Base-by-base conservation (phyloP, 805 yeast species). In the Ogataea ramenticola region DNA sequence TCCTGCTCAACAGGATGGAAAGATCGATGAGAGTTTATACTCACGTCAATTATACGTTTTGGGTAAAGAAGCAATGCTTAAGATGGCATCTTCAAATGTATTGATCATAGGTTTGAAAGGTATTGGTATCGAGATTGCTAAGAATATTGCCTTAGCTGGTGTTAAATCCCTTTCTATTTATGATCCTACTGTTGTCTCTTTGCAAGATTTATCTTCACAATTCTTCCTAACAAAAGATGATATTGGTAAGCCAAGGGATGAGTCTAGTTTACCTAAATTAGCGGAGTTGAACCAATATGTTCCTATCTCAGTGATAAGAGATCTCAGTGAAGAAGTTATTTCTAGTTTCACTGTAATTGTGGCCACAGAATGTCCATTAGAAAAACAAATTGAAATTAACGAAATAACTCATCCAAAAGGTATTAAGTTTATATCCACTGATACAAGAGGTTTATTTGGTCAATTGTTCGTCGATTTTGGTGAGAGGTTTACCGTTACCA, bases 21-120 rank as follows among this genome's bases (percentile, higher is more conserved):
- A 79, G 48, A 91, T 93, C 57, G 99, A 93, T 62, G 99, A 93
- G 72, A 75, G 95, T 46, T 75, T 93, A 53, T 93, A 93, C 74
- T 90, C 98, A 34, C 87, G 99, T 64, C 99, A 93, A 69, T 77
- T 93, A 65, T 88, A 91, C 57, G 99, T 93, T 42, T 68, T 93
- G 51, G 99, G 99, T 49, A 89, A 87, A 57, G 99, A 93, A 52
- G 99, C 99, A 42, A 93, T 93, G 99, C 71, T 90, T 55, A 86
- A 88, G 64, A 86, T 93, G 97, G 96, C 90, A 57, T 74, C 78
- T 52, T 89, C 98, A 22, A 88, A 86, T 55, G 96, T 93, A n/a
- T 75, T 93, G 41, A 74, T 93, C 40, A 78, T 90, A 49, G 99
- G 99, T 3, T 70, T 91, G 45, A 82, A 80, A 60, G 99, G 99